Evolutionary conservation across 179 eudicot species (phyloP).

Genomic region (Dionaea muscipula): DNA sequence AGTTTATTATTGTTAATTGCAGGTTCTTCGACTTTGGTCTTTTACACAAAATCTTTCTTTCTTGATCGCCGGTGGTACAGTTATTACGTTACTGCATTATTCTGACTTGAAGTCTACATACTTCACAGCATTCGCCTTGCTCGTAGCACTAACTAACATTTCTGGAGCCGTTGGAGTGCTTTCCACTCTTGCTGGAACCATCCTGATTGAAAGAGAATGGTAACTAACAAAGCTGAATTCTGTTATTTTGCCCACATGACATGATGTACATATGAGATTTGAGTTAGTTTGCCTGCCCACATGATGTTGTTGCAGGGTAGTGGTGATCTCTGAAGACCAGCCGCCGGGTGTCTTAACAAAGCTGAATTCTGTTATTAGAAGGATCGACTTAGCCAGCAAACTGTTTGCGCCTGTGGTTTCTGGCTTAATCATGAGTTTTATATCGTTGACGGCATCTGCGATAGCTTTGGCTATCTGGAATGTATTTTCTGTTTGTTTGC

Average conservation of each 20-base stretch:
- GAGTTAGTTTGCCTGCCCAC: neutral
- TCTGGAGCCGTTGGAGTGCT: conserved; percentile 84
- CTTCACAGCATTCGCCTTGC: conserved; percentile 26
- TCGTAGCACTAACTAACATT: conserved; percentile 40
- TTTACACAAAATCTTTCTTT: conserved; percentile 66
- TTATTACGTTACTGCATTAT: conserved; percentile 32
- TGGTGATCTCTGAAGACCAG: conserved; percentile 78
- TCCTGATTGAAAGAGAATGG: conserved; percentile 97
- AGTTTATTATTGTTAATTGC: conserved; percentile 7
- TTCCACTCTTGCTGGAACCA: conserved; percentile 89
- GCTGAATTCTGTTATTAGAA: conserved; percentile 69
- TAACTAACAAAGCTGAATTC: conserved; percentile 13
- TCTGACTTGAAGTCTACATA: conserved; percentile 27
- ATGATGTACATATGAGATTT: neutral
- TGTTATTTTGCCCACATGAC: no score
- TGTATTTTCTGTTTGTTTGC: conserved; percentile 46
- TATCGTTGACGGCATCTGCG: conserved; percentile 67
- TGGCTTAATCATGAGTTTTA: conserved; percentile 74
- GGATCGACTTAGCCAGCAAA: conserved; percentile 74
- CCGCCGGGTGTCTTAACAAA: conserved; percentile 40
- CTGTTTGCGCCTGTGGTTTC: conserved; percentile 68
- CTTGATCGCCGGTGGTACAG: conserved; percentile 66
- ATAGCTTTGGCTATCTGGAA: conserved; percentile 54
- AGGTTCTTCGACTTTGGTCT: conserved; percentile 75
- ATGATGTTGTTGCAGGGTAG: conserved; percentile 46